A percentile compares a stretch with the other conserved stretches of the same genome.
Evolutionary conservation across 2,329 filamentous ascomycete species (phyloP).

Genomic region (Verticillium dahliae): DNA sequence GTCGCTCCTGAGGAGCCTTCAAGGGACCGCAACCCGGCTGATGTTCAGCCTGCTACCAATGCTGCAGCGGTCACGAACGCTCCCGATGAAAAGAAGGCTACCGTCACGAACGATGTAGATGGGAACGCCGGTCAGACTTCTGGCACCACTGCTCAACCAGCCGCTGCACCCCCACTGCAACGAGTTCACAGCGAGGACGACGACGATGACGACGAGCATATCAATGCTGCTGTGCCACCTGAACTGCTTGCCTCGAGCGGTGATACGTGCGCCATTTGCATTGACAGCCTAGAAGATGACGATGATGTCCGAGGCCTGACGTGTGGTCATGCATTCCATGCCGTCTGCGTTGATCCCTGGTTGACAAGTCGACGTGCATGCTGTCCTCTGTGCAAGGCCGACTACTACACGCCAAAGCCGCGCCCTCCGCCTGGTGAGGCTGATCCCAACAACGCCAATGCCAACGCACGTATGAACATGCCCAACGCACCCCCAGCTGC

Average conservation of each 20-base stretch:
- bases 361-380: conserved; percentile 88
- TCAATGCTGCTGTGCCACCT: conserved; percentile 73
- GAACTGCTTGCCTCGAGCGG: conserved; percentile 77
- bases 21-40: conserved; percentile 34
- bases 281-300: conserved; percentile 89
- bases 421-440: conserved; percentile 48
- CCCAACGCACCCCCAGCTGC: conserved; percentile 33
- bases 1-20: conserved; percentile 20
- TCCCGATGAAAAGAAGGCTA: conserved; percentile 2
- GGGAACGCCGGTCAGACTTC: conserved; percentile 10
- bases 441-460: conserved; percentile 22
- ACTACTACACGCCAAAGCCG: conserved; percentile 94
- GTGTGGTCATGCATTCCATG: conserved; percentile 98
- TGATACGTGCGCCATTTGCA: conserved; percentile 93
- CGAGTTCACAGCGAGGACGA: conserved; percentile 45
- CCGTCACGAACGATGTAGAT: conserved; percentile 12
- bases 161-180: conserved; percentile 22
- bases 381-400: conserved; percentile 95
- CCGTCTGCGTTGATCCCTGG: conserved; percentile 93
- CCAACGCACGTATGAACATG: conserved; percentile 40
- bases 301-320: conserved; percentile 91
- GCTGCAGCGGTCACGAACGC: conserved; percentile 6
- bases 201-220: conserved; percentile 73
- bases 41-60: conserved; percentile 27
- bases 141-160: neutral